These are phyloP conservation scores for Epicoccum sorghinum DNA, from an alignment of 2,329 filamentous ascomycete species.

Conservation along the genomic window DNA sequence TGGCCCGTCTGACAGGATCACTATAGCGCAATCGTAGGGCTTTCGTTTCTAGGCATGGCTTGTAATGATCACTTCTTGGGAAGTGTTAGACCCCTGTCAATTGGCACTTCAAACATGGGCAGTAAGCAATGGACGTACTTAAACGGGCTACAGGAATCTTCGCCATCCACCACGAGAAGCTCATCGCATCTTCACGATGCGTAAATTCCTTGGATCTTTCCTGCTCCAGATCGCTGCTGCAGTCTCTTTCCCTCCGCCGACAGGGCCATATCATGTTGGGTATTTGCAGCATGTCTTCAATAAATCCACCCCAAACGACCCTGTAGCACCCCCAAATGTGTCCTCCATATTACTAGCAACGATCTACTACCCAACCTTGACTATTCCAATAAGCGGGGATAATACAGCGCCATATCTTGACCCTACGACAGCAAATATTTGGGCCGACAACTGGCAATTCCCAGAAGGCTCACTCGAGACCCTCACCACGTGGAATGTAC, in stretches of 20 bases:
- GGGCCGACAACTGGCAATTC: constrained; percentile 16
- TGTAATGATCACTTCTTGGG: not conserved
- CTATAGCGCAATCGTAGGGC: not conserved
- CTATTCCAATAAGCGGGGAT: constrained; percentile 16
- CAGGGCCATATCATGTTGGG: constrained; percentile 31
- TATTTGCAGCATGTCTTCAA: constrained; percentile 33
- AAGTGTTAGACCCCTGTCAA: no score
- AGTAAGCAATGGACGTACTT: no score
- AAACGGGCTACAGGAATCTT: no score
- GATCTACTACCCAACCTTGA: constrained; percentile 32
- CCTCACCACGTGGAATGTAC: constrained; percentile 19
- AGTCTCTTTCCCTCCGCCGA: constrained; percentile 17
- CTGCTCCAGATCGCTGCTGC: constrained; percentile 2
- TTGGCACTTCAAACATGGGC: no score
- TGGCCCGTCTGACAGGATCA: not conserved
- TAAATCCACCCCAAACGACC: constrained; percentile 30
- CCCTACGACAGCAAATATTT: constrained; percentile 26
- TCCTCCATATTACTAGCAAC: constrained; percentile 25
- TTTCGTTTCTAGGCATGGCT: not conserved
- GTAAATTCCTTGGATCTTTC: not conserved
- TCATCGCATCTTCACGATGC: not conserved
- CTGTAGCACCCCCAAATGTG: constrained; percentile 20
- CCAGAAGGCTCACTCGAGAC: constrained; percentile 12
- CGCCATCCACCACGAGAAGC: no score
- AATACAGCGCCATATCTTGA: constrained; percentile 30